A percentile compares a stretch with the other conserved stretches of the same genome.
These are phyloP conservation scores for Stachybotrys chlorohalonatus DNA, from an alignment of 2,329 filamentous ascomycete species.

Conservation along the genomic window DNA sequence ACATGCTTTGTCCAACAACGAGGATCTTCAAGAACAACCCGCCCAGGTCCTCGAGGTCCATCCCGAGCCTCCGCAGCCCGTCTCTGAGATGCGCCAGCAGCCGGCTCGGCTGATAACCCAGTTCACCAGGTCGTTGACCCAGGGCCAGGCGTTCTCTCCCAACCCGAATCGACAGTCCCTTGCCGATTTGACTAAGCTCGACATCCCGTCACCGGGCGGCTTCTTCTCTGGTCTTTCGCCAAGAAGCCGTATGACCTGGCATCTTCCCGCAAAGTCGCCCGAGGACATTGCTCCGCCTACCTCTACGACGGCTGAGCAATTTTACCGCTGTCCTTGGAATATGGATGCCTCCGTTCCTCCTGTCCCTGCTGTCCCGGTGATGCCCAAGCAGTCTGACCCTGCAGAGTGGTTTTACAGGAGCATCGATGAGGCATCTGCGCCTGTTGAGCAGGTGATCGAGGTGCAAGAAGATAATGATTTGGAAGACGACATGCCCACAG, in stretches of 20 bases:
- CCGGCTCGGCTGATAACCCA: slow-evolving; percentile 40
- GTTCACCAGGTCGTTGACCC: slow-evolving; percentile 9
- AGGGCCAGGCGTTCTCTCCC: slow-evolving; percentile 10
- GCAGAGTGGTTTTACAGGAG: slow-evolving; percentile 29
- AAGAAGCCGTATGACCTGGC: slow-evolving; percentile 73
- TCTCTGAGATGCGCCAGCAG: slow-evolving; percentile 40
- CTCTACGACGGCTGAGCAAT: slow-evolving; percentile 84
- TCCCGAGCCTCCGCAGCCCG: slow-evolving; percentile 9
- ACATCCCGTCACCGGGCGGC: slow-evolving; percentile 82
- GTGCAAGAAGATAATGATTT: slow-evolving; percentile 34
- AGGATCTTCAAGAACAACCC: slow-evolving; percentile 46
- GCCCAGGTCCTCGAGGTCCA: slow-evolving; percentile 35
- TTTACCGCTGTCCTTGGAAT: slow-evolving; percentile 79
- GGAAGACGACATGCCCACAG: slow-evolving; percentile 58
- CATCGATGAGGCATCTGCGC: slow-evolving; percentile 27
- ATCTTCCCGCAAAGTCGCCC: slow-evolving; percentile 45
- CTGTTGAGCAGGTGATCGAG: slow-evolving; percentile 62
- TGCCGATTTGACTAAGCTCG: slow-evolving; percentile 68
- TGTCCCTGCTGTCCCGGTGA: slow-evolving; percentile 5
- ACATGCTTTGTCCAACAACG: slow-evolving; percentile 56
- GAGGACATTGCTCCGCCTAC: slow-evolving; percentile 57
- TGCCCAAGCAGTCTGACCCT: slow-evolving; percentile 24
- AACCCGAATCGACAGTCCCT: slow-evolving; percentile 40
- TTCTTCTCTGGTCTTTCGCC: slow-evolving; percentile 84
- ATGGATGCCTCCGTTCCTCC: slow-evolving; percentile 27